Conservation (phyloP, 176 grass and related monocot species). For the Elymus sibiricus region DNA sequence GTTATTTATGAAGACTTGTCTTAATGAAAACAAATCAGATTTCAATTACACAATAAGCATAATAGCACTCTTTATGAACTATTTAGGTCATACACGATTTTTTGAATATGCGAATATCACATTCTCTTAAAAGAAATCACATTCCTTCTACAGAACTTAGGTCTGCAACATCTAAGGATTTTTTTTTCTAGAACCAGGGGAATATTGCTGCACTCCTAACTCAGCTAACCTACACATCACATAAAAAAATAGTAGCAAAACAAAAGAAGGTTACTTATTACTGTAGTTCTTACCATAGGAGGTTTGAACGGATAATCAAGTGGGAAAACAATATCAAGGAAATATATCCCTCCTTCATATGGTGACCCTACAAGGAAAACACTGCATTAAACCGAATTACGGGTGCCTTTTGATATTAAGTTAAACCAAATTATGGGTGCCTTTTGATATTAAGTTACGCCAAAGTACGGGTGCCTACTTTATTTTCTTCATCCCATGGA, state of each 20-base stretch:
- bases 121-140: not conserved
- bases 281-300: conserved; percentile 49
- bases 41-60: not conserved
- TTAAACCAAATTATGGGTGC: too few species aligned
- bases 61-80: not conserved
- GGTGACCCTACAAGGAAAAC: conserved; percentile 54
- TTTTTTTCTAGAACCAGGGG: not conserved
- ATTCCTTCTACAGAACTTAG: conserved; percentile 25
- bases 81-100: too few species aligned
- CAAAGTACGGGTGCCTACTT: not conserved
- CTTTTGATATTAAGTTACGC: not conserved
- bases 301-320: conserved; percentile 87
- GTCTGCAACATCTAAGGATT: not conserved
- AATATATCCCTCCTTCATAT: conserved; percentile 96
- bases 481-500: not conserved
- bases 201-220: not conserved
- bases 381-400: not conserved
- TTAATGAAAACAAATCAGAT: not conserved
- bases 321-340: conserved; percentile 80
- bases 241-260: not conserved
- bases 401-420: not conserved
- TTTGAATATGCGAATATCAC: not conserved
- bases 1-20: not conserved
- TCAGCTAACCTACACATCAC: not conserved
- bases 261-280: not conserved